A percentile compares a stretch with the other conserved stretches of the same genome.
phyloP scores from a whole-genome alignment of 805 yeast genomes.

The Lipomyces sp. region DNA sequence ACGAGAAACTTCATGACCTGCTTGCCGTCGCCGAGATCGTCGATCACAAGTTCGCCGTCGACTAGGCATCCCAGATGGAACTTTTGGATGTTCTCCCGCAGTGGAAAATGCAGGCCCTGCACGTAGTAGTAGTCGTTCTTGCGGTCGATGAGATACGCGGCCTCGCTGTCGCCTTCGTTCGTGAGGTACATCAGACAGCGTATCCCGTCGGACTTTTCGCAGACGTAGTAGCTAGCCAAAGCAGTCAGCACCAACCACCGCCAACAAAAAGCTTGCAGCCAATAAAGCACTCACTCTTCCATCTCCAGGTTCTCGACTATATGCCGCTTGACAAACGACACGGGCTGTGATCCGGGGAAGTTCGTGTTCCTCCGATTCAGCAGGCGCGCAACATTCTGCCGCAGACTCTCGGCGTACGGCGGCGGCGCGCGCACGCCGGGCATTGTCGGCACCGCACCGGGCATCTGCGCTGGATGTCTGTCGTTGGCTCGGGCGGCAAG shows the following conservation, averaged over 20 bases:
- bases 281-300: conserved; percentile 49
- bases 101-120: conserved; percentile 77
- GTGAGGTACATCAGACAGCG: conserved; percentile 68
- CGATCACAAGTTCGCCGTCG: conserved; percentile 91
- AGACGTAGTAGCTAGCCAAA: conserved; percentile 61
- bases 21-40: conserved; percentile 44
- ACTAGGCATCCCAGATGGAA: conserved; percentile 84
- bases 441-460: conserved; percentile 60
- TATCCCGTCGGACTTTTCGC: conserved; percentile 94
- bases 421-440: conserved; percentile 82
- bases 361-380: conserved; percentile 52
- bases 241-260: background rate
- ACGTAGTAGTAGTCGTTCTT: conserved; percentile 81
- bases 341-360: conserved; percentile 87
- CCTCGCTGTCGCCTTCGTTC: conserved; percentile 75
- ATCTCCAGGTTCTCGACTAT: conserved; percentile 55
- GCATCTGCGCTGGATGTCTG: conserved; percentile 6
- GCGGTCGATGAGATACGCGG: conserved; percentile 83
- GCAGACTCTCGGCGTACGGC: conserved; percentile 63
- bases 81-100: conserved; percentile 46
- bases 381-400: conserved; percentile 62
- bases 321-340: conserved; percentile 78
- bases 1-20: conserved; percentile 73
- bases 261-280: too few relatives aligned
- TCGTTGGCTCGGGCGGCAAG: background rate